Base-by-base conservation (phyloP, 78 protist genomes). In the Dictyostelium intermedium region DNA sequence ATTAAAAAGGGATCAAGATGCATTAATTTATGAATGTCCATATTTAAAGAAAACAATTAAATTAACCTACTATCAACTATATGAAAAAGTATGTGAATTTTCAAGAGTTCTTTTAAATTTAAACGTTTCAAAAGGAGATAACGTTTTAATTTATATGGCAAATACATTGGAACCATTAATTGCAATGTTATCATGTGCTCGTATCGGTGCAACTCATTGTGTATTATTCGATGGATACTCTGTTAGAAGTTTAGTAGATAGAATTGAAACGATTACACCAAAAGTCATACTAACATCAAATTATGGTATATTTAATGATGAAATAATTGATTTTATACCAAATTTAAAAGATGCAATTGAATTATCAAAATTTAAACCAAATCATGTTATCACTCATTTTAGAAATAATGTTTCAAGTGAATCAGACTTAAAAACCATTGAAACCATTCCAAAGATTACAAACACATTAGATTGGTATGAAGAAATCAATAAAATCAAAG, bases 101-200 rank as follows among this genome's bases (percentile, higher is more conserved):
- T 97, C 98, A 25, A 97, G 94, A 85, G 97, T 94, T 85, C 74
- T 97, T 35, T 92, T 79, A 97, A 41, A 83, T 25, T 20, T 73
- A 20, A 98, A 97, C 18, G 95, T 97, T 41, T 1, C 50, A 50
- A 86, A 92, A 60, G 98, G 98, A 32, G 98, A 98, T 84, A 82
- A 83, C n/a, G 99, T 98, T 37, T 69, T 91, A 45, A 97, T 98
- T 69, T 98, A 97, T 93, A 82, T 98, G 97, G 97, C 99, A 32
- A 98, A 94, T 97, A 37, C 92, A 25, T 45, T 85, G 10, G 97
- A 97, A 92, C 9, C 85, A 5, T 69, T 69, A 13, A 47, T 95
- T 16, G 85, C 98, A 34, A 98, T 98, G 98, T 97, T 98, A 34
- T 98, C 99, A 66, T 98, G 99, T 63, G 98, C 99, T 43, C 79